These are phyloP conservation scores for Teratosphaeriaceae sp. DNA, from an alignment of 2,329 filamentous ascomycete genomes.

Conservation along the genomic window DNA sequence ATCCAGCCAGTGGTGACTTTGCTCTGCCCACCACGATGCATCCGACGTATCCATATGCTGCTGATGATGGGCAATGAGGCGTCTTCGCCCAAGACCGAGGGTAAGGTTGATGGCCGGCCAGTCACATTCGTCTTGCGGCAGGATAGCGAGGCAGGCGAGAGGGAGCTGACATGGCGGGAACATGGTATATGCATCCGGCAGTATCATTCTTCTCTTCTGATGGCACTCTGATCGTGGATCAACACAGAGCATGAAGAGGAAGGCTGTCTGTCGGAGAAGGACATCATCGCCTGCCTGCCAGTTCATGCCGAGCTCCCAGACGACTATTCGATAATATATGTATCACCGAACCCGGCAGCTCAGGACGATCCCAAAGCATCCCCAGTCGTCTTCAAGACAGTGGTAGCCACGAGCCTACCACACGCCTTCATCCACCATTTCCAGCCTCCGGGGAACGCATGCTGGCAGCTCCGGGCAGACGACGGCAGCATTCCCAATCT, in stretches of 20 bases:
- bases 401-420: slow-evolving; percentile 20
- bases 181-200: slow-evolving; percentile 10
- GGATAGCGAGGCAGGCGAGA: slow-evolving; percentile 12
- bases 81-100: slow-evolving; percentile 16
- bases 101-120: slow-evolving; percentile 20
- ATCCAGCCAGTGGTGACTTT: no score
- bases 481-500: slow-evolving; percentile 14
- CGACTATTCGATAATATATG: slow-evolving; percentile 20
- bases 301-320: slow-evolving; percentile 6
- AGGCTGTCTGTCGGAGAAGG: slow-evolving; percentile 2
- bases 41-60: no score
- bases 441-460: slow-evolving; percentile 14
- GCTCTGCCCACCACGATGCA: no score
- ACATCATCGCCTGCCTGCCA: slow-evolving; percentile 21
- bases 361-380: slow-evolving; percentile 12
- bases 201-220: no score
- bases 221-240: background rate
- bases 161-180: slow-evolving; percentile 16
- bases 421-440: slow-evolving; percentile 18
- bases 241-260: background rate
- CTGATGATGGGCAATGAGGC: slow-evolving; percentile 16
- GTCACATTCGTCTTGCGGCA: slow-evolving; percentile 22
- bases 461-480: slow-evolving; percentile 14
- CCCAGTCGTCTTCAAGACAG: slow-evolving; percentile 16
- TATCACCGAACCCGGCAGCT: slow-evolving; percentile 14